Percentiles rank a stretch among this genome's conserved stretches.
These are phyloP conservation scores for Lantana camara DNA, from an alignment of 257 asterid species.

Conservation along the genomic window DNA sequence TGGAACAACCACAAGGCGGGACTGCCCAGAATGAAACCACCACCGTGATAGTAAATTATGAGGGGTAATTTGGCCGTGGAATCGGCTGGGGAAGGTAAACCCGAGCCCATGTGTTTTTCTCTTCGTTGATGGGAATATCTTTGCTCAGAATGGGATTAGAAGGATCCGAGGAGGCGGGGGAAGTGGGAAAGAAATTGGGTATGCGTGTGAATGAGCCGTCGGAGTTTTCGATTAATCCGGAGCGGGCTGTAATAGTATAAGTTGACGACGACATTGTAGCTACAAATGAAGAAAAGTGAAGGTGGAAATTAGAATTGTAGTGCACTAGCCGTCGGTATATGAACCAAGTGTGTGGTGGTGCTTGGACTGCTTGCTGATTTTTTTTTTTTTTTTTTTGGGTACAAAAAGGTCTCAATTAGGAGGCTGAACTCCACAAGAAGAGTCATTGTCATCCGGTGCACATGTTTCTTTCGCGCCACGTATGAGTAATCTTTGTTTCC, in stretches of 20 bases:
- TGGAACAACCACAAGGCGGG: constrained; percentile 22
- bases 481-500: too few species aligned
- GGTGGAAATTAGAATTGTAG: too few species aligned
- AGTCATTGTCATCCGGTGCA: too few species aligned
- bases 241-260: constrained; percentile 26
- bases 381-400: too few species aligned
- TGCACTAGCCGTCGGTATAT: too few species aligned
- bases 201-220: constrained; percentile 44
- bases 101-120: constrained; percentile 38
- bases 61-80: constrained; percentile 32
- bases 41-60: constrained; percentile 50
- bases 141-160: constrained; percentile 35
- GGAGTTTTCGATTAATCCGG: constrained; percentile 34
- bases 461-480: too few species aligned
- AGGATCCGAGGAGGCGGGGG: constrained; percentile 29
- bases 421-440: too few species aligned
- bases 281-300: background rate
- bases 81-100: constrained; percentile 34
- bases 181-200: background rate
- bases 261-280: constrained; percentile 13
- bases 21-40: constrained; percentile 46
- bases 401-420: too few species aligned
- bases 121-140: constrained; percentile 38
- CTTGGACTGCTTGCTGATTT: too few species aligned
- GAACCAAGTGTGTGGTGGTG: too few species aligned